Base-by-base conservation (phyloP, 1,284 basidiomycete genomes). In the Austroboletus niveus region DNA sequence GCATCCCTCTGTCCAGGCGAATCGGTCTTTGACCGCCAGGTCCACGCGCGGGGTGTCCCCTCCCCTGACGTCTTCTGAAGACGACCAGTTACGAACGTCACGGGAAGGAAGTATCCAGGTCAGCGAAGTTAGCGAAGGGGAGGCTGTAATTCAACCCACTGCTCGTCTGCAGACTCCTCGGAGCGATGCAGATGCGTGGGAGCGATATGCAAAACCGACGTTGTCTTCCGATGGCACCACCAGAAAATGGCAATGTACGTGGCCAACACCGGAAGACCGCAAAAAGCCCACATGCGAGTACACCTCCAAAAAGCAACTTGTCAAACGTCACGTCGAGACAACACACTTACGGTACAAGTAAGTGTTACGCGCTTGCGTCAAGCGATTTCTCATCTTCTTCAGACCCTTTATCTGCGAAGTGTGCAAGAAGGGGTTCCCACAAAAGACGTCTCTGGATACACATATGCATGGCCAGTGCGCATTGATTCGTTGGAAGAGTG, bases 311-410 rank as follows among this genome's bases (percentile, higher is more conserved):
- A 84, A 82, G 62, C 84, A 85, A 63, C 72, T 84, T 35, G 80
- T 87, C 53, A 85, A 85, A 62, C 75, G 85, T 30, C 85, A 87
- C 63, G 74, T 87, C 49, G 77, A 84, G 64, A 80, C 79, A 12
- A 79, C 77, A 29, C 85, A 87, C 62, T 63, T 87, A 42, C 73
- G 77, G 48, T 75, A 79, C 59, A 83, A 80, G 85, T 82, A 54
- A 55, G 79, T 68, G 35, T 47, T 48, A 42, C 48, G 41, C 45
- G 47, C 48, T 45, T 54, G 29, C 53, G 46, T 40, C 43, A 48
- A 43, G 45, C 42, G 32, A 31, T 30, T 47, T 55, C 57, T 64
- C 40, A 56, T 41, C 45, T 45, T 38, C 55, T 55, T 38, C 50
- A 85, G 82, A 55, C 78, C 75, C 17, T 82, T 77, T 61, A 60